A percentile compares a stretch with the other conserved stretches of the same genome.
phyloP scores from a whole-genome alignment of 192 early-diverging fungal genomes.

The Entrophospora sp. region DNA sequence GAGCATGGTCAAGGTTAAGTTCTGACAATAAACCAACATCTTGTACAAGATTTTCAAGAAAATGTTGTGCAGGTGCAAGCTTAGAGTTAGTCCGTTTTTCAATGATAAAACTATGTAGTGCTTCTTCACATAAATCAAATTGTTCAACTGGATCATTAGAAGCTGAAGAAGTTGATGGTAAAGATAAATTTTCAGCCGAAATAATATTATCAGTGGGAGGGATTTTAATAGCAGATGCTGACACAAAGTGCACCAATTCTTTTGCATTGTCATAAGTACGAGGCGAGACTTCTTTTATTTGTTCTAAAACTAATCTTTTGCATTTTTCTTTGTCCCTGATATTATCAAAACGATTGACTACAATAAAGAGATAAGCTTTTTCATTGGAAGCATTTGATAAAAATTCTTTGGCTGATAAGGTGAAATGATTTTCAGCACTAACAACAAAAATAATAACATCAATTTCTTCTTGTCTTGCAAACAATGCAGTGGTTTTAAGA shows the following conservation, averaged over 20 bases:
- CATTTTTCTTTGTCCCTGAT: constrained; percentile 94
- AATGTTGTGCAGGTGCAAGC: constrained; percentile 88
- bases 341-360: constrained; percentile 94
- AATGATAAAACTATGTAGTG: constrained; percentile 83
- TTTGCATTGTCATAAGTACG: constrained; percentile 81
- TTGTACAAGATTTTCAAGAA: constrained; percentile 72
- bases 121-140: constrained; percentile 79
- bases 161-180: constrained; percentile 38
- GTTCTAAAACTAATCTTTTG: constrained; percentile 88
- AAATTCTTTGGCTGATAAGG: constrained; percentile 94
- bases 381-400: constrained; percentile 94
- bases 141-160: constrained; percentile 96
- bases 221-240: constrained; percentile 48
- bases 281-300: constrained; percentile 92
- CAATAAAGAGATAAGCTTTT: constrained; percentile 98
- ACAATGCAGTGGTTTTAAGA: constrained; percentile 92
- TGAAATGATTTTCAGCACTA: constrained; percentile 99
- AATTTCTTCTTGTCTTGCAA: constrained; percentile 97
- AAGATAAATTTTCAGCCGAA: constrained; percentile 80
- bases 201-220: constrained; percentile 55
- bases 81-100: constrained; percentile 96
- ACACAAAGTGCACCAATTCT: constrained; percentile 96
- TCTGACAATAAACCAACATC: constrained; percentile 71
- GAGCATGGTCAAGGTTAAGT: constrained; percentile 57
- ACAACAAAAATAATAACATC: constrained; percentile 99